Base-by-base conservation (phyloP, 352 stramenopile genomes). In the Pythium insidiosum region DNA sequence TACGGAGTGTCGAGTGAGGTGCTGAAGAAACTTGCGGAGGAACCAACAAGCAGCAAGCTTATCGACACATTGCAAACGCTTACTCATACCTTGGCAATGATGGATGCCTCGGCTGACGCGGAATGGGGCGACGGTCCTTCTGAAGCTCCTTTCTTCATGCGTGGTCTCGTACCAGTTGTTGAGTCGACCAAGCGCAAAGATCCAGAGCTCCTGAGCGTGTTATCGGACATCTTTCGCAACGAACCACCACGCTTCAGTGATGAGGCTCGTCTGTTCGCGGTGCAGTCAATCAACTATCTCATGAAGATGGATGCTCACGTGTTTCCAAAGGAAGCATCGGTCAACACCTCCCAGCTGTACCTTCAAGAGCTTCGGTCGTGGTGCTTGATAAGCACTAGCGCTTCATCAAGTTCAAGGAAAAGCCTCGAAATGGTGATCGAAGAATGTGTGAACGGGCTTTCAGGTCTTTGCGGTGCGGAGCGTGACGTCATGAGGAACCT, bases 281-380 rank as follows among this genome's bases (percentile, higher is more conserved):
- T 88, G 19, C 80, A 93, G 44, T 88, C 80, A 5, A 78, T 90
- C 54, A 90, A 90, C 49, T 93, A 93, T 53, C 47, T 93, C 33
- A 61, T 89, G 38, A 93, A 90, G 55, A 73, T 93, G 72, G 77
- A 93, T 43, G 58, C 66, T 9, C 64, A 81, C 34, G 51, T 81
- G 42, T 74, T 84, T 38, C 50, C 68, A 12, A 64, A 73, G 12
- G 51, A 71, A 3, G 61, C 68, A 4, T 62, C 73, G 22, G 24
- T 73, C 19, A 58, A 73, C n/a, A 48, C 76, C 36, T 59, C 85
- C 5, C 47, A 46, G 1, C 50, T 88, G 49, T 88, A 88, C 40
- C 47, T 92, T 10, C 28, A 44, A 5, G 51, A 66, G 15, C 47
- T 90, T 4, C 59, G 73, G 40, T 45, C 53, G 7, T 84, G 68